Conservation (phyloP, 2,329 filamentous ascomycete genomes). For the Diaporthe helianthi region DNA sequence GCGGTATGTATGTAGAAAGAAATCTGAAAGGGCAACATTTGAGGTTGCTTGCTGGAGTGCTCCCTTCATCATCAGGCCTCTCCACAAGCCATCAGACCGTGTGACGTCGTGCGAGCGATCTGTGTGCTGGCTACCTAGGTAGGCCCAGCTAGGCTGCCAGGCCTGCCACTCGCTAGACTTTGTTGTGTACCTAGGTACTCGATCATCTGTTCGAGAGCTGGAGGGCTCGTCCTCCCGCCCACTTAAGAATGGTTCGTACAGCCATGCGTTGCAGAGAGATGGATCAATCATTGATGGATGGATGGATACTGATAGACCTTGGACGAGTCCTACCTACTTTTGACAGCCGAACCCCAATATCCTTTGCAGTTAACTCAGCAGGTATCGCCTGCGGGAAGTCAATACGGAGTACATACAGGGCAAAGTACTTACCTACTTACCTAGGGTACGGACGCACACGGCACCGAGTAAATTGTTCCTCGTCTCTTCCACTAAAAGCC, state of each 20-base stretch:
- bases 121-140: background rate
- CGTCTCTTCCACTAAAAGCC: background rate
- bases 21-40: too few relatives aligned
- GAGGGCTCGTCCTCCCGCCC: background rate
- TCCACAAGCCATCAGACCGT: slow-evolving; percentile 10
- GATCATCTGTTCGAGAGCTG: too few relatives aligned
- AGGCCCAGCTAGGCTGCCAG: background rate
- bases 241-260: too few relatives aligned
- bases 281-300: background rate
- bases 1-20: too few relatives aligned
- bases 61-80: background rate
- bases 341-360: slow-evolving; percentile 1
- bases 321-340: background rate
- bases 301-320: background rate
- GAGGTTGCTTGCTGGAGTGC: slow-evolving; percentile 3
- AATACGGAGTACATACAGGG: background rate
- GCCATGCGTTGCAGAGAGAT: too few relatives aligned
- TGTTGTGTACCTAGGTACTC: too few relatives aligned
- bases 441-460: background rate
- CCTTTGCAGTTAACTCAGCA: slow-evolving; percentile 13
- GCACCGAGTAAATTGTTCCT: background rate
- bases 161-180: background rate
- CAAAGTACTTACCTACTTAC: background rate
- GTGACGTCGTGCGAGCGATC: slow-evolving; percentile 17
- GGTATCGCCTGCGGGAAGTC: slow-evolving; percentile 12